Evolutionary conservation across 306 rosid genomes (phyloP), one percentile per base, ranked within the genome.

Genomic region (Hippophae gyantsensis): DNA sequence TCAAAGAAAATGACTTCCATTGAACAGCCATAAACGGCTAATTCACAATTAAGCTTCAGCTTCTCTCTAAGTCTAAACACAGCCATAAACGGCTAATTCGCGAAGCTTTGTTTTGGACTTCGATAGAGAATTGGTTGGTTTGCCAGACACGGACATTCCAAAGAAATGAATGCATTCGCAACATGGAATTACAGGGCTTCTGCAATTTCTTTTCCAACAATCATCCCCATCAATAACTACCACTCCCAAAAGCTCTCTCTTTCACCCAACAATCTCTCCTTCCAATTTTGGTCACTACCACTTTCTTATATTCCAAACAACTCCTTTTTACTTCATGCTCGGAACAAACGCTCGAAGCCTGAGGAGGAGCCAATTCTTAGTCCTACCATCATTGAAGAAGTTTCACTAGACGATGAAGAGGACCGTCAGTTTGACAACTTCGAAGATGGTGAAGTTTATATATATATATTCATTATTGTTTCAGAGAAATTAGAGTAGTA

Each of bases 301-400:
- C 60, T 65, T 78, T 68, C 70, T 42, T 62, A 42, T 52, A 13
- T 53, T 27, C 60, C 64, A 43, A 44, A 50, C 56, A 74, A 52
- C 41, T 61, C 74, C 42, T 76, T 18, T 6, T 2, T 69, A 42
- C 69, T 67, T 6, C 65, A 47, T 23, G 81, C 81, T 66, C 73
- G 74, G 66, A 82, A 68, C 44, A 80, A 59, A 66, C 69, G 62
- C 69, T 72, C 87, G 2, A 84, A 81, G 58, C 69, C 88, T 0
- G 80, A 78, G 44, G 61, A 61, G 54, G 44, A 45, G 42, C 87
- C 86, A 11, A 42, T 82, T 67, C 79, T 79, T 68, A 79, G 75
- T 60, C 79, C 85, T 10, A 41, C 80, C 64, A 68, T 87, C 52
- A 58, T 77, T 18, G 78, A 84, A 68, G 79, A 90, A 68, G 83